A percentile compares a stretch with the other conserved stretches of the same genome.
These are phyloP conservation scores for Saussurea involucrata DNA, from an alignment of 129 eudicot species.

Conservation along the genomic window DNA sequence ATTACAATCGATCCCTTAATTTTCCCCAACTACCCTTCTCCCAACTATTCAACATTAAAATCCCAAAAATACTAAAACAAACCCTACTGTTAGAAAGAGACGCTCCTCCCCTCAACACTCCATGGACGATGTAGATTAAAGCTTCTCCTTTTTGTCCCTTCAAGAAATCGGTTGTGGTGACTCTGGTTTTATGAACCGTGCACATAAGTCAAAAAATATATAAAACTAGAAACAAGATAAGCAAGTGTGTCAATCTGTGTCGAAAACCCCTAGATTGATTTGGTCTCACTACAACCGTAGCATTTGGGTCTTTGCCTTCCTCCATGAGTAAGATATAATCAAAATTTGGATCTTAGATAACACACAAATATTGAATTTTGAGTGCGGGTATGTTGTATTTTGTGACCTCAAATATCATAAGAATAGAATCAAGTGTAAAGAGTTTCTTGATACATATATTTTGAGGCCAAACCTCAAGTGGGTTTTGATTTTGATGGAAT, in stretches of 20 bases:
- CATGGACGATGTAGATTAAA: too few species aligned
- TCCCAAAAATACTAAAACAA: too few species aligned
- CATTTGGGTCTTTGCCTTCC: constrained; percentile 44
- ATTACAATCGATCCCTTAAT: too few species aligned
- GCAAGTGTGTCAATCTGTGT: constrained; percentile 37
- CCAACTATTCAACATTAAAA: too few species aligned
- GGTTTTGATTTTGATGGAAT: background rate
- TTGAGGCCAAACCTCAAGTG: background rate
- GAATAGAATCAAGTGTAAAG: background rate
- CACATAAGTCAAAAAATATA: too few species aligned
- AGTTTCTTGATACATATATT: background rate
- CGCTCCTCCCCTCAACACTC: too few species aligned
- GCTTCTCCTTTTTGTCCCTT: too few species aligned
- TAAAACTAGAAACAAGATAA: constrained; percentile 17
- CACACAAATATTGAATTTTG: background rate
- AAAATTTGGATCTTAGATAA: background rate
- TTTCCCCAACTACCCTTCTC: too few species aligned
- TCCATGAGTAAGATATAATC: constrained; percentile 28
- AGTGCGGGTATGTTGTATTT: background rate
- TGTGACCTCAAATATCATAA: background rate
- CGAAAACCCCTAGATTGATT: constrained; percentile 58
- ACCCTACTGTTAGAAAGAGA: too few species aligned
- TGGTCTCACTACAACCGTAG: constrained; percentile 27
- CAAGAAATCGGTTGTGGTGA: too few species aligned
- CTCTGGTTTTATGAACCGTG: too few species aligned